Evolutionary conservation across 1,284 basidiomycete genomes (phyloP).

Genomic region (Amylostereum areolatum): DNA sequence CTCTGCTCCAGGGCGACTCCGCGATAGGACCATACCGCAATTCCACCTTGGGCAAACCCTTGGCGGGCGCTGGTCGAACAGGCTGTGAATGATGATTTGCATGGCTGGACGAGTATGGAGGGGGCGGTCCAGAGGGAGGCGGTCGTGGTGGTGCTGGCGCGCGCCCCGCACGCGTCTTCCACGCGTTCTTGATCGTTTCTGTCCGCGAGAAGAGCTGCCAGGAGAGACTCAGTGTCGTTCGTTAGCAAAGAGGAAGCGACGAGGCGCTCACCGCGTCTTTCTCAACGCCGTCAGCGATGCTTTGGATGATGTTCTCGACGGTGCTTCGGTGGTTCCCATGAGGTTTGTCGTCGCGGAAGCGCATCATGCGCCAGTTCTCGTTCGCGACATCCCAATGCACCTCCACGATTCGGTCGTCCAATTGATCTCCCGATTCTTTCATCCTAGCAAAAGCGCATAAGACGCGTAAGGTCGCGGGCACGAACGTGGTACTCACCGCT

Average conservation of each 20-base stretch:
- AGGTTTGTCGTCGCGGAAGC: slow-evolving; percentile 89
- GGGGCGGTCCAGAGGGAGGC: not conserved
- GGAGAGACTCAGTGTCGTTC: slow-evolving; percentile 2
- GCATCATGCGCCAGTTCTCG: slow-evolving; percentile 81
- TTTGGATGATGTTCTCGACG: slow-evolving; percentile 81
- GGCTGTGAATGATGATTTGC: too few relatives aligned
- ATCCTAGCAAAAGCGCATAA: slow-evolving; percentile 44
- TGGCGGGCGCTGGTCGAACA: not conserved
- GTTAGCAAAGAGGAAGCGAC: slow-evolving; percentile 1
- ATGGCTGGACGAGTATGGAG: not conserved
- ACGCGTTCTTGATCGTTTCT: slow-evolving; percentile 54
- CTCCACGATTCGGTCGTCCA: slow-evolving; percentile 92
- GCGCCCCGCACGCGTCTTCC: slow-evolving; percentile 56
- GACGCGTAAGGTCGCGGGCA: slow-evolving; percentile 1
- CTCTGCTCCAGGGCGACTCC: slow-evolving; percentile 63
- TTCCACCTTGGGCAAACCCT: slow-evolving; percentile 22
- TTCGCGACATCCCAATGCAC: slow-evolving; percentile 77
- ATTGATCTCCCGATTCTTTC: slow-evolving; percentile 81
- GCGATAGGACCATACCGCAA: slow-evolving; percentile 62
- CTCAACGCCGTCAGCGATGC: slow-evolving; percentile 89
- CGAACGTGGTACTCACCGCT: slow-evolving; percentile 49
- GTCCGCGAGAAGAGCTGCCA: slow-evolving; percentile 58
- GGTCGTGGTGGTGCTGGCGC: slow-evolving; percentile 6
- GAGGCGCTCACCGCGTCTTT: slow-evolving; percentile 60
- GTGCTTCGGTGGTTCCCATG: slow-evolving; percentile 81